Conservation (phyloP, 78 protist species). For the Trichosphaerium sp. region DNA sequence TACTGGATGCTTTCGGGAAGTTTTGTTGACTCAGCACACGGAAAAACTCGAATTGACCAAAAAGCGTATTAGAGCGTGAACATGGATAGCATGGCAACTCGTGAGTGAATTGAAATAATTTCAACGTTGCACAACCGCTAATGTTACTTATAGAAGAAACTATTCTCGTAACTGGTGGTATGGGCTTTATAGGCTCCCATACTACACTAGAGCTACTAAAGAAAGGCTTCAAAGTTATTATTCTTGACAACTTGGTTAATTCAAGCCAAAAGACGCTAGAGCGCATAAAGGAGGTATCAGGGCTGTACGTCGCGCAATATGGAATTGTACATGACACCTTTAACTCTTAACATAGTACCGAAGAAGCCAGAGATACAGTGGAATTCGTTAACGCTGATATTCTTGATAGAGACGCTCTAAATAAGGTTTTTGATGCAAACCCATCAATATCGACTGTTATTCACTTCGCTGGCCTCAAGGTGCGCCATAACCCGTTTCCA, state of each 20-base stretch:
- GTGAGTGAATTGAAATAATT: too few species aligned
- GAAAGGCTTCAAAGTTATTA: conserved; percentile 69
- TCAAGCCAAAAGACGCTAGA: conserved; percentile 29
- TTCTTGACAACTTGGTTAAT: conserved; percentile 78
- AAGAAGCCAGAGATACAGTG: background rate
- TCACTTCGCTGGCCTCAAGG: conserved; percentile 89
- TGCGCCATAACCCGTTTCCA: too few species aligned
- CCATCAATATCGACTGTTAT: conserved; percentile 46
- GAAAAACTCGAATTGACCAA: too few species aligned
- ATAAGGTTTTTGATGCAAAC: conserved; percentile 23
- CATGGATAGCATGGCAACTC: too few species aligned
- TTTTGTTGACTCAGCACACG: too few species aligned
- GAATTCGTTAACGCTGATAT: conserved; percentile 34
- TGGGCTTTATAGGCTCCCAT: conserved; percentile 97
- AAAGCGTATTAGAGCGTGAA: too few species aligned
- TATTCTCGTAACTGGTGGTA: conserved; percentile 78
- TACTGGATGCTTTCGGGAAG: too few species aligned
- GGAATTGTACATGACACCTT: too few species aligned
- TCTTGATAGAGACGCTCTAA: conserved; percentile 33
- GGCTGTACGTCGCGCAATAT: too few species aligned
- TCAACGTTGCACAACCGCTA: too few species aligned
- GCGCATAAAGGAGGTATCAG: conserved; percentile 62
- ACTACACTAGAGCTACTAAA: conserved; percentile 58
- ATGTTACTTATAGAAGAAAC: too few species aligned
- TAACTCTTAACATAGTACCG: background rate